phyloP scores from a whole-genome alignment of 192 early-diverging fungal species.

The Paraglomus occultum region DNA sequence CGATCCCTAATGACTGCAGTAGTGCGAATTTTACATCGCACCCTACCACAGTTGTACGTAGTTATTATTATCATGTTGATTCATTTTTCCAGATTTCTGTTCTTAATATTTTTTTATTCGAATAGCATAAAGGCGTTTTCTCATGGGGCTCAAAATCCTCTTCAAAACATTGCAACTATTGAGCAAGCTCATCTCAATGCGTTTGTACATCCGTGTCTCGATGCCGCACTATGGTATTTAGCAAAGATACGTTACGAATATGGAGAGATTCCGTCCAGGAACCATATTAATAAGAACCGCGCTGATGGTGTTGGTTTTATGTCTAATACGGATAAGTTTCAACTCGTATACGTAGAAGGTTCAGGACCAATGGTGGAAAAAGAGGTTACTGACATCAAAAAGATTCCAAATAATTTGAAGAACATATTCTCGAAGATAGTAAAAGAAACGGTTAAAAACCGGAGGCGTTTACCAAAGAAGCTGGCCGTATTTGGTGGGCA shows the following conservation, averaged over 20 bases:
- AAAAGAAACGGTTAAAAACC: conserved; percentile 17
- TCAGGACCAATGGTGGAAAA: conserved; percentile 9
- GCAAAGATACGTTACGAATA: conserved; percentile 11
- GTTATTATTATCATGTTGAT: conserved; percentile 9
- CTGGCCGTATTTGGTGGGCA: conserved; percentile 22
- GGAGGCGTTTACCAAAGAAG: conserved; percentile 1
- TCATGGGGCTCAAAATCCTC: conserved; percentile 16
- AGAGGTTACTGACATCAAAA: background rate
- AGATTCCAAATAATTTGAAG: conserved; percentile 21
- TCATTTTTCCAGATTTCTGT: conserved; percentile 4
- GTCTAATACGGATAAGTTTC: conserved; percentile 21
- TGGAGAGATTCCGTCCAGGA: conserved; percentile 10
- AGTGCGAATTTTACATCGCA: conserved; percentile 25
- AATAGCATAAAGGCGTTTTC: conserved; percentile 15
- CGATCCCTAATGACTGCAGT: conserved; percentile 24
- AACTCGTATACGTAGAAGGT: conserved; percentile 29
- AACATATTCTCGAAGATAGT: conserved; percentile 26
- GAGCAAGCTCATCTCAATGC: conserved; percentile 16
- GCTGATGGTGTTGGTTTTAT: background rate
- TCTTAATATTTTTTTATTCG: conserved; percentile 7
- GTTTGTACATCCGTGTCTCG: conserved; percentile 19
- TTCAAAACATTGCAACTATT: background rate
- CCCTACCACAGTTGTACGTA: conserved; percentile 29
- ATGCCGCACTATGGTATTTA: conserved; percentile 17
- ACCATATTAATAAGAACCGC: background rate